Base-by-base conservation (phyloP, 2,329 filamentous ascomycete species). In the Aspergillus brunneoviolaceus region DNA sequence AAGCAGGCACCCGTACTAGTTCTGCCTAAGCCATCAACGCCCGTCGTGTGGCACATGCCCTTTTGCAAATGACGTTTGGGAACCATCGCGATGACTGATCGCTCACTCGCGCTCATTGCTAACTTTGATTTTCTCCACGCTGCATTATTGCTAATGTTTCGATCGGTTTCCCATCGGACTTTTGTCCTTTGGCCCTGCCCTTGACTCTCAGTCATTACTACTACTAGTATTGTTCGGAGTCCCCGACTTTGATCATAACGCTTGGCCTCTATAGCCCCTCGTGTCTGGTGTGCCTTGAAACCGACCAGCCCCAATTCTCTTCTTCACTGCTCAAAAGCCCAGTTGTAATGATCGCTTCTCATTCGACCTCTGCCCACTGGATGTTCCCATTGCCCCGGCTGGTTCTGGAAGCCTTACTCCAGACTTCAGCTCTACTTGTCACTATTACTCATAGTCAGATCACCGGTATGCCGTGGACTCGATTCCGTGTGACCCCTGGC, bases 21-120 rank as follows among this genome's bases (percentile, higher is more conserved):
- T 55, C 53, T 55, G 53, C 53, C 53, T 55, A 55, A 55, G 53
- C 53, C 53, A 31, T 55, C 53, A 23, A 53, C n/a, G 53, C 53
- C 53, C 53, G 10, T 55, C 25, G 39, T 45, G 53, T 45, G 53
- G 53, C 53, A 55, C 53, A 55, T 55, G 53, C 53, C 45, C 29
- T 49, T 29, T 29, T 47, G 21, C 19, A 55, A 45, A 55, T 55
- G 53, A 55, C 53, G 53, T 55, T 55, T 33, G 42, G n/a, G 11
- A 23, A 19, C 11, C 27, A 7, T 35, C 10, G 27, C 27, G 42
- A 55, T 55, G 53, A 49, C 53, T 53, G 31, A 23, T 29, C 27
- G 27, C 27, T 29, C 27, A 9, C 27, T 51, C 25, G 48, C 55
- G 25, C 19, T 51, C n/a, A 16, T 51, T n/a, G 19, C 48, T 21